Evolutionary conservation across 257 asterid genomes (phyloP), one percentile per base, ranked within the genome.

Genomic region (Coffea eugenioides): DNA sequence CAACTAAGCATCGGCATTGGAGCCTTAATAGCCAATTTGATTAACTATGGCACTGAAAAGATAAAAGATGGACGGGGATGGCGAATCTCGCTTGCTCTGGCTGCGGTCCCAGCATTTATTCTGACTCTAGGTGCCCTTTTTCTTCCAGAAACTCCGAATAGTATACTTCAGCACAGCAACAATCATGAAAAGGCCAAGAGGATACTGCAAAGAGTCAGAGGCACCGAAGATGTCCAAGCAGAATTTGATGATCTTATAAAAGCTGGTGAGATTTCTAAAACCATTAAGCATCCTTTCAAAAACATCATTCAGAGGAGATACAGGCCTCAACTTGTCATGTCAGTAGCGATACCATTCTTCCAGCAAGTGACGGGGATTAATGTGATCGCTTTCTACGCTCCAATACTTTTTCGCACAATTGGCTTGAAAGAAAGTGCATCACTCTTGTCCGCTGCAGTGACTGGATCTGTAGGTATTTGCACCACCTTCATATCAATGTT

Each of bases 121-220:
- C 81, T 91, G 41, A 83, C 93, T 3, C 7, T 94, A 7, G 97
- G 97, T 1, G 91, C 96, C 0, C 45, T 91, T 36, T 93, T 91
- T 69, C 93, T 93, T 52, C 97, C 97, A 0, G 98, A 94, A 62
- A 93, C 98, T 12, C 97, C 98, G 0, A 94, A 90, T 87, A 93
- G 98, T 78, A 72, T 94, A 7, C 89, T 94, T 75, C 93, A 94
- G 48, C 88, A 80, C n/a, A 67, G 72, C 72, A 64, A 84, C 48
- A 84, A 84, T 21, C 81, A 80, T 34, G 86, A 80, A 2, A 77
- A 82, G 48, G 97, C 90, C 1, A 85, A 86, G 69, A 75, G 23
- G 25, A 73, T 89, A 82, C 86, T 94, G 73, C 89, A 85, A 71
- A 86, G 75, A 75, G 73, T 94, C 59, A 86, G 97, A 74, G 98